These are phyloP conservation scores for Mollisiaceae sp. DNA, from an alignment of 2,329 filamentous ascomycete species.

Conservation along the genomic window DNA sequence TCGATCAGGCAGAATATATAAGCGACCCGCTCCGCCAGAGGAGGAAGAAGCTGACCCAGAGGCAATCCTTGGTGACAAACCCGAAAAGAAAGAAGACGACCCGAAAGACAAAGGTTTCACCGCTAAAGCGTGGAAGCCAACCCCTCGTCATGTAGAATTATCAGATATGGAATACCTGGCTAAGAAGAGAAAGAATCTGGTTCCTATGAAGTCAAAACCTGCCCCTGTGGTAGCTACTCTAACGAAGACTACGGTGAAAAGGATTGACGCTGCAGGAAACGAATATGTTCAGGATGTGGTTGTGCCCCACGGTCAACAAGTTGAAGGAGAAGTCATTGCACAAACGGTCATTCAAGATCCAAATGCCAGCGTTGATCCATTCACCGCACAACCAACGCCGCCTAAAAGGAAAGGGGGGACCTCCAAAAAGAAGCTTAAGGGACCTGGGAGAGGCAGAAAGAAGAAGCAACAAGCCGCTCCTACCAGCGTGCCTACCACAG, in stretches of 20 bases:
- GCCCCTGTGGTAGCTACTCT: constrained; percentile 61
- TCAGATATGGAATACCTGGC: constrained; percentile 60
- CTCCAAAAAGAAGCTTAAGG: constrained; percentile 76
- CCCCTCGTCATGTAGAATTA: constrained; percentile 62
- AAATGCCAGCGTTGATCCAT: constrained; percentile 50
- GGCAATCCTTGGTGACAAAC: constrained; percentile 52
- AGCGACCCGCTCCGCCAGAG: constrained; percentile 67
- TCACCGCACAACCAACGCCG: constrained; percentile 50
- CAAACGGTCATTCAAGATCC: constrained; percentile 66
- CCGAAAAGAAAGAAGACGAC: constrained; percentile 64
- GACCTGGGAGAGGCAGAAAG: constrained; percentile 78
- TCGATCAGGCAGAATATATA: constrained; percentile 76
- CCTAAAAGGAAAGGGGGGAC: constrained; percentile 62
- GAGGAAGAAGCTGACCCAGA: constrained; percentile 63
- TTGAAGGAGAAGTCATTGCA: constrained; percentile 81
- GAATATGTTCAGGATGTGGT: constrained; percentile 84
- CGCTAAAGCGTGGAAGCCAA: constrained; percentile 65
- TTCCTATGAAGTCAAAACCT: constrained; percentile 60
- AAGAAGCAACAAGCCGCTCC: constrained; percentile 58
- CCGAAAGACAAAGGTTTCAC: constrained; percentile 55
- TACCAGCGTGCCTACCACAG: constrained; percentile 33
- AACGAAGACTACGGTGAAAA: constrained; percentile 80
- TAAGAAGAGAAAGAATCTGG: constrained; percentile 64
- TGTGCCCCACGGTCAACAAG: constrained; percentile 75
- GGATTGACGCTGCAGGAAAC: constrained; percentile 78